These are phyloP conservation scores for Ceratobasidium sp. DNA, from an alignment of 1,284 basidiomycete genomes.

Conservation along the genomic window DNA sequence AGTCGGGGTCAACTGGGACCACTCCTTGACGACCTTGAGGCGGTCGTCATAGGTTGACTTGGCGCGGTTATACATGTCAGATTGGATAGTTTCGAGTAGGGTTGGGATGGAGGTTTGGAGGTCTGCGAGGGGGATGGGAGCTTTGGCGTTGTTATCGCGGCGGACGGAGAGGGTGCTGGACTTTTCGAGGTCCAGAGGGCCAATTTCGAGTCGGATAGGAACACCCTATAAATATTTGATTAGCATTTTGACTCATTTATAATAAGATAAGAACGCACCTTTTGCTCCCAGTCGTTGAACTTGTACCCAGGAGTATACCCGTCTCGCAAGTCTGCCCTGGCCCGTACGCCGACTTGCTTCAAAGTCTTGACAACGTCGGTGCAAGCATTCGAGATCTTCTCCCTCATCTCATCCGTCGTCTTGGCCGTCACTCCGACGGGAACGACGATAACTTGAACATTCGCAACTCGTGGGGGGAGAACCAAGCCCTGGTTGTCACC, in stretches of 20 bases:
- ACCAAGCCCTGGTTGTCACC: slow-evolving; percentile 98
- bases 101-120: slow-evolving; percentile 64
- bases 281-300: slow-evolving; percentile 99
- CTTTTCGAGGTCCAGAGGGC: slow-evolving; percentile 89
- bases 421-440: slow-evolving; percentile 90
- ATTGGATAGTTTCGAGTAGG: slow-evolving; percentile 86
- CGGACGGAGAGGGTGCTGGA: slow-evolving; percentile 83
- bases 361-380: slow-evolving; percentile 74
- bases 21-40: slow-evolving; percentile 76
- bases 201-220: slow-evolving; percentile 94
- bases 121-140: slow-evolving; percentile 70
- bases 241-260: neutral
- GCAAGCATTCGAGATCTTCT: slow-evolving; percentile 77
- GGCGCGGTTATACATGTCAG: slow-evolving; percentile 84
- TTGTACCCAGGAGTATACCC: slow-evolving; percentile 98
- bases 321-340: slow-evolving; percentile 90
- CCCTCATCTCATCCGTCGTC: slow-evolving; percentile 67
- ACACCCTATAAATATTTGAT: slow-evolving; percentile 68
- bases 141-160: slow-evolving; percentile 84
- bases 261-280: slow-evolving; percentile 57
- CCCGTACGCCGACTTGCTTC: slow-evolving; percentile 76
- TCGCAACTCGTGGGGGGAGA: slow-evolving; percentile 92
- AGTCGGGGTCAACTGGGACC: slow-evolving; percentile 90
- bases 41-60: slow-evolving; percentile 76
- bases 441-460: slow-evolving; percentile 87